Conservation (phyloP, 768 basidiomycete species). For the Trametes cinnabarina region DNA sequence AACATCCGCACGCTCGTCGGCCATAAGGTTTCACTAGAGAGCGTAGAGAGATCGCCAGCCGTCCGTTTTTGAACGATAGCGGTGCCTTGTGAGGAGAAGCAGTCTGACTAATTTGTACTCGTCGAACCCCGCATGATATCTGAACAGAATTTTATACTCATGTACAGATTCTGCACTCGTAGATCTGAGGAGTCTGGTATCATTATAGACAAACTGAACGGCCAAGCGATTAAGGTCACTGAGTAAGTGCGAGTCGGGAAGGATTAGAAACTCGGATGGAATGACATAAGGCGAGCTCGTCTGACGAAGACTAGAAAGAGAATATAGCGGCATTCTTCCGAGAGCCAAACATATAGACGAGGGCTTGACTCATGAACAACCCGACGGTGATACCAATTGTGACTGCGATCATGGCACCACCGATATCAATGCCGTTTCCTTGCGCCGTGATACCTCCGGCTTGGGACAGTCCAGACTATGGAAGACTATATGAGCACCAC, state of each 20-base stretch:
- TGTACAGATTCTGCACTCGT: too few species aligned
- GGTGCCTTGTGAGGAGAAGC: not conserved
- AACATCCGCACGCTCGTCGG: conserved; percentile 97
- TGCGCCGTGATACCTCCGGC: conserved; percentile 82
- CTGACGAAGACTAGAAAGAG: conserved; percentile 63
- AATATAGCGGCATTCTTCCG: conserved; percentile 85
- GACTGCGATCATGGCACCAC: conserved; percentile 86
- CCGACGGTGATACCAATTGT: conserved; percentile 90
- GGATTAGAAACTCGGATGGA: too few species aligned
- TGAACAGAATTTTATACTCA: conserved; percentile 11
- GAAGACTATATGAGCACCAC: not conserved
- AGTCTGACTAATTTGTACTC: conserved; percentile 3
- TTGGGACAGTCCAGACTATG: conserved; percentile 79
- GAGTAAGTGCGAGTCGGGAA: not conserved
- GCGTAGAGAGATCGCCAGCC: conserved; percentile 84
- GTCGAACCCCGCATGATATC: not conserved
- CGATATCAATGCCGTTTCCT: conserved; percentile 80
- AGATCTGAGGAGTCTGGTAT: too few species aligned
- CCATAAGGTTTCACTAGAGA: conserved; percentile 92
- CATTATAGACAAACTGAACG: too few species aligned
- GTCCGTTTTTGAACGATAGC: conserved; percentile 70
- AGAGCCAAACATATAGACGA: conserved; percentile 84
- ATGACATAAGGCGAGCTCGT: not conserved
- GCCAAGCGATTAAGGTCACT: not conserved
- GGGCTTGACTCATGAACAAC: conserved; percentile 81